Conservation (phyloP, 768 basidiomycete genomes). For the Termitomyces sp. region DNA sequence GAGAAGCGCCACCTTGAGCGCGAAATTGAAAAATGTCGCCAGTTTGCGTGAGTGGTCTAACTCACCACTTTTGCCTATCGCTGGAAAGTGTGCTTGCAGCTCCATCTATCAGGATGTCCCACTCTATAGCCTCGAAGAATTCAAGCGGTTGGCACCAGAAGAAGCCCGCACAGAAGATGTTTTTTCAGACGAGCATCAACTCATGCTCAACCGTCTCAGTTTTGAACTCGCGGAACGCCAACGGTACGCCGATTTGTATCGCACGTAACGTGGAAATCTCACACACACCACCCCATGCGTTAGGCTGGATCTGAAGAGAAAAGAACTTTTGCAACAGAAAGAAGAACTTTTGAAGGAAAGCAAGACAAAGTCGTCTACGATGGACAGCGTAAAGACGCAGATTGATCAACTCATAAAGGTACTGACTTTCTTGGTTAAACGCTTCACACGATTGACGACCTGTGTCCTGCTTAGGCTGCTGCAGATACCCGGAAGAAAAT, state of each 20-base stretch:
- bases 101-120: slow-evolving; percentile 88
- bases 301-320: slow-evolving; percentile 68
- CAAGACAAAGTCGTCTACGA: slow-evolving; percentile 61
- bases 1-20: slow-evolving; percentile 87
- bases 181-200: slow-evolving; percentile 66
- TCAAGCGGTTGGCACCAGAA: slow-evolving; percentile 59
- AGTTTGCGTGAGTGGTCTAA: slow-evolving; percentile 69
- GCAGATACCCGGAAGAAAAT: slow-evolving; percentile 73
- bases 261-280: neutral
- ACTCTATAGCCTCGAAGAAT: slow-evolving; percentile 65
- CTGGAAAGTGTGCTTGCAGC: slow-evolving; percentile 28
- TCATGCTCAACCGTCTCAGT: slow-evolving; percentile 82
- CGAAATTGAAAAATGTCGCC: slow-evolving; percentile 89
- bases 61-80: neutral
- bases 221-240: slow-evolving; percentile 88
- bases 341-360: slow-evolving; percentile 79
- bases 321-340: slow-evolving; percentile 62
- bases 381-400: slow-evolving; percentile 75
- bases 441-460: slow-evolving; percentile 8
- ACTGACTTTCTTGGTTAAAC: slow-evolving; percentile 3
- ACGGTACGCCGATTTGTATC: slow-evolving; percentile 42
- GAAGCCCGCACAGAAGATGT: slow-evolving; percentile 58
- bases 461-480: slow-evolving; percentile 43
- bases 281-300: neutral
- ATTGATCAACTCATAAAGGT: slow-evolving; percentile 78